These are phyloP conservation scores for Salvia sclarea DNA, from an alignment of 305 asterid species.

Conservation along the genomic window DNA sequence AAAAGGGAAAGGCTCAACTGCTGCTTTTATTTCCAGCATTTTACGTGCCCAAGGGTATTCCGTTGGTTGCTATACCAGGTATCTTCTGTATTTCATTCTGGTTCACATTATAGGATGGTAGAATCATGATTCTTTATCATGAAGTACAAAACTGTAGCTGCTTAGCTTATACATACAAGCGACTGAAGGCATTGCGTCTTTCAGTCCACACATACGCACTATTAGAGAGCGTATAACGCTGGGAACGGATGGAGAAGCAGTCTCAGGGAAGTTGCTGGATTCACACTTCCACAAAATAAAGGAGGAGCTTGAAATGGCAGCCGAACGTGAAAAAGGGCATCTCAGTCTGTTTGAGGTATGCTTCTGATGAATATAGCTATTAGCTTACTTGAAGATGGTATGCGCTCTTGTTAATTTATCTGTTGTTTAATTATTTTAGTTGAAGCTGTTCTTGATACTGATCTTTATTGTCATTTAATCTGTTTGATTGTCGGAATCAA, in stretches of 20 bases:
- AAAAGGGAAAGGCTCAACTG: conserved; percentile 97
- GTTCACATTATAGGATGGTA: conserved; percentile 19
- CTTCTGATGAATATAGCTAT: conserved; percentile 19
- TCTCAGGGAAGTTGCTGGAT: conserved; percentile 57
- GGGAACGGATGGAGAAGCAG: conserved; percentile 69
- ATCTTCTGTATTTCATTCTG: conserved; percentile 22
- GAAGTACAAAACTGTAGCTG: background rate
- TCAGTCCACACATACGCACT: conserved; percentile 85
- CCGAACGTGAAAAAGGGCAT: conserved; percentile 56
- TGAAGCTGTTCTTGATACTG: background rate
- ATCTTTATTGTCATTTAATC: conserved; percentile 17
- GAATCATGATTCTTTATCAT: conserved; percentile 8
- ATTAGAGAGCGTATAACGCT: conserved; percentile 88
- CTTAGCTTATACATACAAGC: conserved; percentile 21
- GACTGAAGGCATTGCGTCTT: conserved; percentile 30
- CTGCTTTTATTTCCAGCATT: conserved; percentile 83
- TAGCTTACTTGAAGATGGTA: conserved; percentile 23
- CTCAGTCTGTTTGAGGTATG: conserved; percentile 80
- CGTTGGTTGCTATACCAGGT: conserved; percentile 95
- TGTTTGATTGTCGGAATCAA: conserved; percentile 35
- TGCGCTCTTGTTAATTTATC: background rate
- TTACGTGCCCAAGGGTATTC: conserved; percentile 86
- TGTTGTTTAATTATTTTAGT: conserved; percentile 4
- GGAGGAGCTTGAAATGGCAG: conserved; percentile 57
- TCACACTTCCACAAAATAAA: conserved; percentile 63